These are phyloP conservation scores for Knufia petricola DNA, from an alignment of 2,329 filamentous ascomycete species.

Conservation along the genomic window DNA sequence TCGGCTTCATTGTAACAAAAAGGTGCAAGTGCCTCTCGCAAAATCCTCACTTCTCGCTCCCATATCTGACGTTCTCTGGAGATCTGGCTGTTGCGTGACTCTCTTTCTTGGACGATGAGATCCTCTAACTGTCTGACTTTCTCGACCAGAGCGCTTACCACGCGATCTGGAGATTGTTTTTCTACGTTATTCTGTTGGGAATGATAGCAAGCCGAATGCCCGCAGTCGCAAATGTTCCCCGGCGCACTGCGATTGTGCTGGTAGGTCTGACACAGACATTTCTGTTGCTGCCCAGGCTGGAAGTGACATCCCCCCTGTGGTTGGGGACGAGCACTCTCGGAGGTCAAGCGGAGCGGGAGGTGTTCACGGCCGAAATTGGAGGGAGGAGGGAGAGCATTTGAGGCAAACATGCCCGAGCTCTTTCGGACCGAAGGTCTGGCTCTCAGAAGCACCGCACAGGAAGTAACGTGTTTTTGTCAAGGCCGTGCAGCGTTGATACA, in stretches of 20 bases:
- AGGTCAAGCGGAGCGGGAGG: conserved; percentile 20
- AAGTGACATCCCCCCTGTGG: conserved; percentile 27
- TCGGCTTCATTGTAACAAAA: conserved; percentile 25
- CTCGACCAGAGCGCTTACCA: conserved; percentile 17
- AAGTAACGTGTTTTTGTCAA: conserved; percentile 3
- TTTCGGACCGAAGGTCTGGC: conserved; percentile 3
- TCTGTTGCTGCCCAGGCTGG: conserved; percentile 26
- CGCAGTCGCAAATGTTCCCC: conserved; percentile 36
- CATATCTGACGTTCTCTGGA: conserved; percentile 23
- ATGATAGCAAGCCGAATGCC: conserved; percentile 40
- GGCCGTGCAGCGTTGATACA: conserved; percentile 12
- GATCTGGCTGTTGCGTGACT: conserved; percentile 19
- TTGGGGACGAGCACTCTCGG: conserved; percentile 20
- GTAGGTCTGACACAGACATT: conserved; percentile 38
- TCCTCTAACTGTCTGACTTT: conserved; percentile 24
- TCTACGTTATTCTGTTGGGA: conserved; percentile 11
- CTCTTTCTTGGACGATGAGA: conserved; percentile 22
- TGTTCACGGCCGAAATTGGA: conserved; percentile 18
- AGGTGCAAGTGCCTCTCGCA: conserved; percentile 25
- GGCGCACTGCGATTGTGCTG: conserved; percentile 28
- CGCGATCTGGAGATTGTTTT: conserved; percentile 2
- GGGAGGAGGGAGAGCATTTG: conserved; percentile 18
- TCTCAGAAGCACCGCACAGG: conserved; percentile 1
- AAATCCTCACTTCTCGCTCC: conserved; percentile 24
- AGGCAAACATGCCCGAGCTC: conserved; percentile 21